These are phyloP conservation scores for Hypoxylon cercidicola DNA, from an alignment of 495 filamentous ascomycete genomes.

Conservation along the genomic window DNA sequence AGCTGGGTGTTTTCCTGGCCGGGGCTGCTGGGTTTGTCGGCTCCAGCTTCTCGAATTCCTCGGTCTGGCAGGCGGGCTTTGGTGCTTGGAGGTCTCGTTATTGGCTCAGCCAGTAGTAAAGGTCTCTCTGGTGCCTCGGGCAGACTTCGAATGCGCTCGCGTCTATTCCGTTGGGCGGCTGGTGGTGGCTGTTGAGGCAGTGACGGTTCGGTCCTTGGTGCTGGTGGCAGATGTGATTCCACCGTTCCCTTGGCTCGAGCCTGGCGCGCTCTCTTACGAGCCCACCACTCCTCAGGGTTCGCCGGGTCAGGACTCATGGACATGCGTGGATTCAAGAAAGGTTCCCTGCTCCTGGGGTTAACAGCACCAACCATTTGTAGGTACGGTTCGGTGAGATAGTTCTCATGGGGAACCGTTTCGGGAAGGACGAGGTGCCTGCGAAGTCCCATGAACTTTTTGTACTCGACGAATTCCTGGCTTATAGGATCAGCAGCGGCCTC, in stretches of 20 bases:
- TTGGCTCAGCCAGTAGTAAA: no score
- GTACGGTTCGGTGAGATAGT: constrained; percentile 20
- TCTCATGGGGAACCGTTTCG: constrained; percentile 14
- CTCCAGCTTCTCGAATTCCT: background rate
- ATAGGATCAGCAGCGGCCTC: constrained; percentile 14
- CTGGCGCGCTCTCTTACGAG: background rate
- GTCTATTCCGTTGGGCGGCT: constrained; percentile 10
- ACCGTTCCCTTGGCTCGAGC: background rate
- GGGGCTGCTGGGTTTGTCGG: background rate
- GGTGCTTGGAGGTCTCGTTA: background rate
- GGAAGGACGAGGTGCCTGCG: constrained; percentile 26
- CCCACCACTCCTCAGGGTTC: background rate
- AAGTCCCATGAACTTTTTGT: constrained; percentile 27
- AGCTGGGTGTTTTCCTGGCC: background rate
- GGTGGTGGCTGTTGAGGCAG: constrained; percentile 11
- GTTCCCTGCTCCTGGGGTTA: constrained; percentile 4
- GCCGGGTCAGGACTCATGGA: background rate
- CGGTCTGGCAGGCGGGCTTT: background rate
- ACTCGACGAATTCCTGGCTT: constrained; percentile 35
- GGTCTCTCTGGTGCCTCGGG: background rate
- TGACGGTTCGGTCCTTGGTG: no score
- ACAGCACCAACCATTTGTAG: constrained; percentile 3
- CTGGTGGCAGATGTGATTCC: background rate
- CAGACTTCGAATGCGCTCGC: background rate
- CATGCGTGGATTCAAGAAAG: constrained; percentile 4